These are phyloP conservation scores for Psilocybe cubensis DNA, from an alignment of 768 basidiomycete species.

Conservation along the genomic window DNA sequence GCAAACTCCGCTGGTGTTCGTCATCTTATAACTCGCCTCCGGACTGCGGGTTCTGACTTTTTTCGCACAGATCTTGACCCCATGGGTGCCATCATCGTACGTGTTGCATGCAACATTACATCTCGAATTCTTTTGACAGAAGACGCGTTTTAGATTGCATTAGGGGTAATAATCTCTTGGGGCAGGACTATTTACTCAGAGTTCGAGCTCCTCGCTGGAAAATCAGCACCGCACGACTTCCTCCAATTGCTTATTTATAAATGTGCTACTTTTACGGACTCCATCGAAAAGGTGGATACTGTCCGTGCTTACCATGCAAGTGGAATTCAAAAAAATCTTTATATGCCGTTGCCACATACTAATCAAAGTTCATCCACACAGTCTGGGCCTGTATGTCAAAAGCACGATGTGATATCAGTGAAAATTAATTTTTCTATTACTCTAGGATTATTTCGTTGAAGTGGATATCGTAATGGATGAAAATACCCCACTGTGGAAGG, in stretches of 20 bases:
- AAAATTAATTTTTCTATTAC: background rate
- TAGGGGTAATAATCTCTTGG: constrained; percentile 85
- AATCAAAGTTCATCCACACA: constrained; percentile 41
- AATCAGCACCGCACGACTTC: constrained; percentile 90
- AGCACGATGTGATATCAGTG: background rate
- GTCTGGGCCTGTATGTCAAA: constrained; percentile 60
- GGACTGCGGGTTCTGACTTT: constrained; percentile 8
- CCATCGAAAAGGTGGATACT: constrained; percentile 88
- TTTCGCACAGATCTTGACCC: constrained; percentile 67
- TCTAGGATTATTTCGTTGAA: constrained; percentile 89
- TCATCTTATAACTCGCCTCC: constrained; percentile 20
- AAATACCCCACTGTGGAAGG: constrained; percentile 86
- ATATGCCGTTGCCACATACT: constrained; percentile 11
- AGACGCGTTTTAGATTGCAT: constrained; percentile 56
- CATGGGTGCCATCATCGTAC: constrained; percentile 73
- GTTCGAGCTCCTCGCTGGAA: constrained; percentile 89
- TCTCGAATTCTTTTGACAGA: background rate
- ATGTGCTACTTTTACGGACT: constrained; percentile 83
- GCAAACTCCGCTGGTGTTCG: constrained; percentile 82
- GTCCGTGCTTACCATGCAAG: constrained; percentile 90
- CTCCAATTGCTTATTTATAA: constrained; percentile 93
- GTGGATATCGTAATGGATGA: constrained; percentile 93
- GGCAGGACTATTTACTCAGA: constrained; percentile 72
- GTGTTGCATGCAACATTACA: constrained; percentile 24
- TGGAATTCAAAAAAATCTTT: constrained; percentile 17